Base-by-base conservation (phyloP, 2,329 filamentous ascomycete genomes). In the Myrmaecium sp. region DNA sequence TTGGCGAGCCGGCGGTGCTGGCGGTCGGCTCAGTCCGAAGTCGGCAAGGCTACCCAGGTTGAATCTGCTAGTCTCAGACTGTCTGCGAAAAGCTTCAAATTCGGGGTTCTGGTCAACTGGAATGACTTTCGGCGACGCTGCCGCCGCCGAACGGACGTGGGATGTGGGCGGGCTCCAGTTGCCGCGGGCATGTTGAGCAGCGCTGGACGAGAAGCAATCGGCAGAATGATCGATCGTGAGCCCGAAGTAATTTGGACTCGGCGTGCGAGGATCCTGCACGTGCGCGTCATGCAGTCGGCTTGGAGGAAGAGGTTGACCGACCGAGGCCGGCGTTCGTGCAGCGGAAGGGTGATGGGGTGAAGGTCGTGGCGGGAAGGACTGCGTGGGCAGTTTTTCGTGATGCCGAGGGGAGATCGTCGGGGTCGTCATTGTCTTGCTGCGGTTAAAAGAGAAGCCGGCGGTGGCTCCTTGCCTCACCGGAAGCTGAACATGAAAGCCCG, bases 231-330 rank as follows among this genome's bases (percentile, higher is more conserved):
- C 73, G 34, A 80, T 56, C 16, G 72, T 60, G 32, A 91, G 68
- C 30, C 78, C 79, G 47, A 93, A 93, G 52, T 93, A 93, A 47
- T 84, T 91, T 8, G 82, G 80, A 46, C 80, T 86, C 14, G 63
- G 49, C 4, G 44, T 49, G 22, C 40, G 39, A 4, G 43, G 39
- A n/a, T 42, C 37, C 24, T 49, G 46, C 20, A 33, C 31, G 30
- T 44, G 48, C 20, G 40, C 33, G n/a, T 47, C 35, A 20, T 47
- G 24, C 18, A 42, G 38, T 11, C 21, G 9, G 16, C n/a, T n/a
- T 26, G 49, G 42, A n/a, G 44, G 34, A 4, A 41, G 35, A 9
- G 43, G 32, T 22, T 33, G 31, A 26, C 31, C 31, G 17, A 35
- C 30, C 16, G 38, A 32, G 19, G 32, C 30, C 14, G 45, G 37